Base-by-base conservation (phyloP, 257 asterid species). In the Ilex asprella region DNA sequence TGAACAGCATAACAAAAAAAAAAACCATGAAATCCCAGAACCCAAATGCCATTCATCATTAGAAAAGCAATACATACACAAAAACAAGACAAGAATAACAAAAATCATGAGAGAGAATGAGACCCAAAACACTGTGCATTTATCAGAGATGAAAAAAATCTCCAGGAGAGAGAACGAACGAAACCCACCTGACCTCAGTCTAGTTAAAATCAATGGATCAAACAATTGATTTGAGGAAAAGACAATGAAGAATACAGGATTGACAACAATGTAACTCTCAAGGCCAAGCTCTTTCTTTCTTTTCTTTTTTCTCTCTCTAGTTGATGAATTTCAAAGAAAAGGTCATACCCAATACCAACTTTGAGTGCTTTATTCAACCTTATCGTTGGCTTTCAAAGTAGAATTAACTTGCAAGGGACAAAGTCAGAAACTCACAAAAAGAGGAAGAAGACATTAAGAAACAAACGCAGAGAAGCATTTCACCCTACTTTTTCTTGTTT, bases 181-280 rank as follows among this genome's bases (percentile, higher is more conserved):
- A 12, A 60, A 51, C 57, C 64, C 55, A 72, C 61, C 67, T 53
- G 27, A 21, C 27, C 27, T 21, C 49, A 65, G 62, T 12, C 35
- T 30, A 59, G 56, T 29, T 31, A 59, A 39, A 55, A 70, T 56
- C 13, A 27, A 39, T 13, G 61, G 70, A 76, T 21, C 43, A 69
- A 43, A 59, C 63, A 59, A 10, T 64, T 14, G 10, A 58, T 64
- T 65, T 51, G 29, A 54, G 39, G 61, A 31, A 47, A 76, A 67
- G 21, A 46, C 35, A 65, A 60, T 67, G 60, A 31, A 21, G 39
- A 58, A 56, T 58, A 70, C 73, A 78, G 67, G 64, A 58, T 31
- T 32, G 56, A 67, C 27, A 21, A 21, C 27, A 21, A 21, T 21
- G 27, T 21, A 21, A 8, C 55, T 59, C 7, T 14, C 55, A 12